Evolutionary conservation across 2,329 filamentous ascomycete genomes (phyloP).

Genomic region (Botryotinia narcissicola): DNA sequence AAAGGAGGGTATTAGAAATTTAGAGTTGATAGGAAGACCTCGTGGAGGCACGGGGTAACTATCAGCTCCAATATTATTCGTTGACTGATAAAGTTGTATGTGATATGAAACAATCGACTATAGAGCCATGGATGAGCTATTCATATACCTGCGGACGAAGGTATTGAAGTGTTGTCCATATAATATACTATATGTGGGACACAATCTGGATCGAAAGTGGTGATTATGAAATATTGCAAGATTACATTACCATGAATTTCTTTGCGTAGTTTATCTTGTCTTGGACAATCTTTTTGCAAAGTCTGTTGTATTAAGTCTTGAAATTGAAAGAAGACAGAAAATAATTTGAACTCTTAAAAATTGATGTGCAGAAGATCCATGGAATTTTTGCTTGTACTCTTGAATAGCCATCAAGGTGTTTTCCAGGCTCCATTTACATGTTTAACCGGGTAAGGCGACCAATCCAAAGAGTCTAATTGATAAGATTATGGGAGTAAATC

Average conservation of each 20-base stretch:
- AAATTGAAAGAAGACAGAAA: not conserved
- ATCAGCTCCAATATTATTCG: not conserved
- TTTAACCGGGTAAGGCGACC: not conserved
- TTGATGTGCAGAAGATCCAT: not conserved
- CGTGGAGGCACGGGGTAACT: too few relatives aligned
- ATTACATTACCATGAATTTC: slow-evolving; percentile 8
- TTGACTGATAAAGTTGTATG: not conserved
- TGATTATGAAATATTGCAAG: not conserved
- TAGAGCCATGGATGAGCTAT: not conserved
- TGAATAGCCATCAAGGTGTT: slow-evolving; percentile 17
- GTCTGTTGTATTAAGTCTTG: too few relatives aligned
- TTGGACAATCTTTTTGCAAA: not conserved
- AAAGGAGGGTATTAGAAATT: not conserved
- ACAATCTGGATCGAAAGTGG: not conserved
- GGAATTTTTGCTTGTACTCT: not conserved
- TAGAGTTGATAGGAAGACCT: not conserved
- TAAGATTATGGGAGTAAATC: not conserved
- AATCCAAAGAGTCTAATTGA: not conserved
- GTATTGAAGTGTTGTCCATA: not conserved
- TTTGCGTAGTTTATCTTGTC: not conserved
- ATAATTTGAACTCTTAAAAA: not conserved
- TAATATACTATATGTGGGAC: not conserved
- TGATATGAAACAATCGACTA: not conserved
- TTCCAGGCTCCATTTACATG: not conserved
- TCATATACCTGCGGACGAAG: not conserved